Evolutionary conservation across 306 rosid species (phyloP).

Genomic region (Psophocarpus tetragonolobus): DNA sequence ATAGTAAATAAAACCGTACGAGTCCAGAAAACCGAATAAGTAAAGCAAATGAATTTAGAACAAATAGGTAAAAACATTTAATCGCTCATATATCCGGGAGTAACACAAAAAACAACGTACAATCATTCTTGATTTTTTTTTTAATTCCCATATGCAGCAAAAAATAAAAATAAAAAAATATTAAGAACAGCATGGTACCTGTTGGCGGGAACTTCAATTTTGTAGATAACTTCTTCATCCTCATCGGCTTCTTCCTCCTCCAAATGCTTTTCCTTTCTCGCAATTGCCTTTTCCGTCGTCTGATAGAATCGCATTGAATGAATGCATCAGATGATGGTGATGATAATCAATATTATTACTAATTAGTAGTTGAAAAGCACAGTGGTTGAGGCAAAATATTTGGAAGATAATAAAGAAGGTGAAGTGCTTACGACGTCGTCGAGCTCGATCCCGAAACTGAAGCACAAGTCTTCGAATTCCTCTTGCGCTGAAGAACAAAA

Average conservation of each 20-base stretch:
- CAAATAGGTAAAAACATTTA: not conserved
- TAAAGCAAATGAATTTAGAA: not conserved
- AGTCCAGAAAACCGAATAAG: not conserved
- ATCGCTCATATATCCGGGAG: not conserved
- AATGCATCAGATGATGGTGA: conserved; percentile 7
- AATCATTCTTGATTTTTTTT: conserved; percentile 6
- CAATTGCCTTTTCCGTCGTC: conserved; percentile 92
- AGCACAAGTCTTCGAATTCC: conserved; percentile 87
- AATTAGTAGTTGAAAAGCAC: not conserved
- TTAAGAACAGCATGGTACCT: conserved; percentile 44
- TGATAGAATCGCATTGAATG: conserved; percentile 23
- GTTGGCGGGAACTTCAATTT: conserved; percentile 89
- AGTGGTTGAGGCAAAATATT: not conserved
- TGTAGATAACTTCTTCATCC: conserved; percentile 50
- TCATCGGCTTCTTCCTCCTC: conserved; percentile 44
- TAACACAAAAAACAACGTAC: not conserved
- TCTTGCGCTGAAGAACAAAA: conserved; percentile 62
- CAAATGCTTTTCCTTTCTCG: conserved; percentile 82
- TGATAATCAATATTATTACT: not conserved
- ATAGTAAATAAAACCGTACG: not conserved
- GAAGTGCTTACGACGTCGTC: conserved; percentile 77
- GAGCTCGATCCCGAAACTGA: conserved; percentile 88
- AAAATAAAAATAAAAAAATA: not conserved
- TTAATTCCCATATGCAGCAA: not conserved
- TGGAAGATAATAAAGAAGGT: not conserved